phyloP scores from a whole-genome alignment of 1,139 yeast genomes.

The Petasospora fabianii region DNA sequence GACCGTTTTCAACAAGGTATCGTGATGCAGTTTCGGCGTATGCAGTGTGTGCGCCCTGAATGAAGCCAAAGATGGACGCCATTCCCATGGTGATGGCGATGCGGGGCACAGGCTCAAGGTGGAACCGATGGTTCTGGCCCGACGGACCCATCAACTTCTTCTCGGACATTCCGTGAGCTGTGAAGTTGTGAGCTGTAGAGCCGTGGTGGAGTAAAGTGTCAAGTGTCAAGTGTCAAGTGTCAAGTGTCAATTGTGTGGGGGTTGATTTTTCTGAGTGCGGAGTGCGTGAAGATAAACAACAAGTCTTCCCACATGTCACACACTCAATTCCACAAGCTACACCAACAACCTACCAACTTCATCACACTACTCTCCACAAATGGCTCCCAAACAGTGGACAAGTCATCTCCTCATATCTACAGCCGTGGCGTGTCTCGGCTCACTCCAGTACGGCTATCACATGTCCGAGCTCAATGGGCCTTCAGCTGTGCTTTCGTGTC shows the following conservation, averaged over 20 bases:
- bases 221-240: no score
- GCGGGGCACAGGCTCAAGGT: conserved; percentile 38
- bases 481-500: conserved; percentile 56
- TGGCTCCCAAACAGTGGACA: conserved; percentile 14
- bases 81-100: conserved; percentile 34
- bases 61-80: conserved; percentile 53
- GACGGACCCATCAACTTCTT: no score
- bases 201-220: no score
- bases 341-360: not conserved
- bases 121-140: conserved; percentile 32
- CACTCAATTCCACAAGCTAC: not conserved
- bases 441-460: conserved; percentile 88
- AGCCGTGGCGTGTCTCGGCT: conserved; percentile 58
- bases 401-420: conserved; percentile 29
- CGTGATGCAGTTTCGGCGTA: conserved; percentile 52
- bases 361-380: not conserved
- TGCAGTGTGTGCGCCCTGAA: conserved; percentile 63
- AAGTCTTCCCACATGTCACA: not conserved
- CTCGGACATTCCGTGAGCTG: not conserved
- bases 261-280: no score
- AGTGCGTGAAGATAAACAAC: no score
- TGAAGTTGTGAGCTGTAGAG: not conserved
- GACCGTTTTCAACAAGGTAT: conserved; percentile 78
- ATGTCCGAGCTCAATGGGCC: conserved; percentile 90
- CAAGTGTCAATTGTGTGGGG: not conserved